phyloP scores from a whole-genome alignment of 148 eudicot species.

The Vaccinium corymbosum region DNA sequence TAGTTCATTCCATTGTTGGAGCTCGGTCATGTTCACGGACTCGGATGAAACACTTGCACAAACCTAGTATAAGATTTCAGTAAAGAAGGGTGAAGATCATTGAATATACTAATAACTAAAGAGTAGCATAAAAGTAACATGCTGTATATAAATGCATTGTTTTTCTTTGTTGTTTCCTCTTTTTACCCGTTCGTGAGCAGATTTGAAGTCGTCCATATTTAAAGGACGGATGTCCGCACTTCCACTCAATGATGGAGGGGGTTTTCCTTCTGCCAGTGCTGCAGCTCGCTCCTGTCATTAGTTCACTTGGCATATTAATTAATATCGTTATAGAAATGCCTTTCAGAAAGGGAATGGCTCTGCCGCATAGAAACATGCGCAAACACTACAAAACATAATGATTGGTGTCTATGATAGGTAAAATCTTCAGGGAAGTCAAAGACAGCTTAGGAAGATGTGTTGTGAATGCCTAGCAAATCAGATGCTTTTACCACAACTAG shows the following conservation, averaged over 20 bases:
- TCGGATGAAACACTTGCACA: constrained; percentile 54
- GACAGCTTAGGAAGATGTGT: not conserved
- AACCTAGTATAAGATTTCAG: constrained; percentile 27
- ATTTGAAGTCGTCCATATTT: constrained; percentile 26
- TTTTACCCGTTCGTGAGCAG: constrained; percentile 33
- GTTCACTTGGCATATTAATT: constrained; percentile 11
- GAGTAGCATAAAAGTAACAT: not conserved
- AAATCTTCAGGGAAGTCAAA: not conserved
- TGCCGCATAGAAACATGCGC: not conserved
- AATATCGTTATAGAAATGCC: not conserved
- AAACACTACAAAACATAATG: not conserved
- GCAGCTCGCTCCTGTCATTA: constrained; percentile 63
- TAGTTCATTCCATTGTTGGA: constrained; percentile 89
- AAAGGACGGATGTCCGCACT: constrained; percentile 28
- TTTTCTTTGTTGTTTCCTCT: not conserved
- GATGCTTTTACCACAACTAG: not conserved
- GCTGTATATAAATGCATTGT: not conserved
- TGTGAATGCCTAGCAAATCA: not conserved
- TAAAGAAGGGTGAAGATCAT: not conserved
- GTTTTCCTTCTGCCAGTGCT: constrained; percentile 72
- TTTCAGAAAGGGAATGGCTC: not conserved
- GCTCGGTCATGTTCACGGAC: constrained; percentile 86
- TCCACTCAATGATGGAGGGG: constrained; percentile 52
- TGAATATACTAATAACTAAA: not conserved
- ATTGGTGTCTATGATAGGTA: not conserved